These are phyloP conservation scores for Echinosophora koreensis DNA, from an alignment of 306 rosid species.

Conservation along the genomic window DNA sequence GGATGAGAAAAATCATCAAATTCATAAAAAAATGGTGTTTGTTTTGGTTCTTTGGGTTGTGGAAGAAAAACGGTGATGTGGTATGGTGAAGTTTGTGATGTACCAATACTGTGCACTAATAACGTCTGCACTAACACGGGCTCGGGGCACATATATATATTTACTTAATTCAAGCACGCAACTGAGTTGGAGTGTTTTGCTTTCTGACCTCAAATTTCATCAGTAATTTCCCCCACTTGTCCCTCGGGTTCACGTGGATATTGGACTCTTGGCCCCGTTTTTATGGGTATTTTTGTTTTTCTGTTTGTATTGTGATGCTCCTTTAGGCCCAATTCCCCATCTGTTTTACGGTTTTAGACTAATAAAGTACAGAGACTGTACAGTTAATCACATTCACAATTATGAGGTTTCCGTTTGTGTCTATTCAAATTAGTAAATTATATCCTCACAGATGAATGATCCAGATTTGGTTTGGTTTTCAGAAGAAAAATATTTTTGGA, in stretches of 20 bases:
- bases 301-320: neutral
- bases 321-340: neutral
- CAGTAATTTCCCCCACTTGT: conserved; percentile 19
- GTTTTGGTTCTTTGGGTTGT: neutral
- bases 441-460: neutral
- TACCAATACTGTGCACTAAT: conserved; percentile 38
- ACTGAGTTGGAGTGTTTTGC: neutral
- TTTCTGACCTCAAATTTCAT: conserved; percentile 33
- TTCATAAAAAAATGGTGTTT: conserved; percentile 3
- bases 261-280: conserved; percentile 3
- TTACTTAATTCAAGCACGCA: conserved; percentile 18
- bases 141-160: neutral
- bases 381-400: too few relatives aligned
- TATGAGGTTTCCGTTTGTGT: neutral
- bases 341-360: neutral
- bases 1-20: neutral
- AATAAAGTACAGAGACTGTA: too few relatives aligned
- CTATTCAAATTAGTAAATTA: neutral
- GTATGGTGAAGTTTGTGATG: neutral
- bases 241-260: conserved; percentile 8
- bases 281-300: neutral
- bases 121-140: conserved; percentile 34
- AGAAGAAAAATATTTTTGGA: too few relatives aligned
- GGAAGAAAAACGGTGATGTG: neutral
- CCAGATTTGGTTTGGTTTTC: too few relatives aligned